Evolutionary conservation across 2,329 filamentous ascomycete species (phyloP).

Genomic region (Hymenoscyphus infarciens): DNA sequence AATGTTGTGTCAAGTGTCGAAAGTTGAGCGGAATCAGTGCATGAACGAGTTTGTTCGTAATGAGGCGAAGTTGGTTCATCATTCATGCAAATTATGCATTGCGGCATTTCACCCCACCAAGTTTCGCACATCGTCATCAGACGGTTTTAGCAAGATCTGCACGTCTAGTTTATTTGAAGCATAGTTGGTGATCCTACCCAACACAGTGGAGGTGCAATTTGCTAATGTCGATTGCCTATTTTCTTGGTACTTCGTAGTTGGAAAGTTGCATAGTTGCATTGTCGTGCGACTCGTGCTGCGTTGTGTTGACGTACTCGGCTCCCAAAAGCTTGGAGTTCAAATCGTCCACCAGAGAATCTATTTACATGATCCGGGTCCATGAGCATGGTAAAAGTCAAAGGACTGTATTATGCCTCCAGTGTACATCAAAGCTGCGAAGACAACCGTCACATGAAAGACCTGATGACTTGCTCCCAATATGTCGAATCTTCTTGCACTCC

Average conservation of each 20-base stretch:
- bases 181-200: background rate
- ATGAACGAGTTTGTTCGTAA: constrained; percentile 19
- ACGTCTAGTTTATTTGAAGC: constrained; percentile 8
- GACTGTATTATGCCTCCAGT: constrained; percentile 37
- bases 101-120: background rate
- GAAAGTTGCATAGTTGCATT: background rate
- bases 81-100: background rate
- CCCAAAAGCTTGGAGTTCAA: background rate
- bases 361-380: background rate
- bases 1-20: background rate
- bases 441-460: constrained; percentile 46
- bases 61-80: constrained; percentile 16
- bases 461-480: constrained; percentile 47
- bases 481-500: constrained; percentile 43
- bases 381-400: constrained; percentile 32
- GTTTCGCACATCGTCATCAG: background rate
- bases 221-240: background rate
- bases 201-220: background rate
- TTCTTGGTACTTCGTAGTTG: background rate
- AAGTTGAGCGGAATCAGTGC: constrained; percentile 10
- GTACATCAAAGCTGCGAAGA: constrained; percentile 41
- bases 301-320: background rate
- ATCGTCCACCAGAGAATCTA: background rate
- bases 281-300: no score
- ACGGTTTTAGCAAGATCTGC: background rate